Base-by-base conservation (phyloP, 2,329 filamentous ascomycete species). In the Sporothrix pseudoabietina region DNA sequence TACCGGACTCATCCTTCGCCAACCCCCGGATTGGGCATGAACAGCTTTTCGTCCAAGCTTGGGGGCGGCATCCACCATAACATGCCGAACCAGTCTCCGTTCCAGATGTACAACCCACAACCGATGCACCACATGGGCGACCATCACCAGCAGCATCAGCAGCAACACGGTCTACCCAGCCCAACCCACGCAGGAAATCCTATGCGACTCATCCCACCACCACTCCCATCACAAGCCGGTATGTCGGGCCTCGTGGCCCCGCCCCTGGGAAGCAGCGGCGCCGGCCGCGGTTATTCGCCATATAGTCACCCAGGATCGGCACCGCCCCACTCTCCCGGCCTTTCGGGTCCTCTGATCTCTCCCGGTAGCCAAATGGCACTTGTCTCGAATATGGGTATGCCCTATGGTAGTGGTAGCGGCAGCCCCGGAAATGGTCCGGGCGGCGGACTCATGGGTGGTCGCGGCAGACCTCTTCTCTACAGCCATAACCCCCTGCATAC, bases 401-500 rank as follows among this genome's bases (percentile, higher is more conserved):
- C 52, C 5, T 75, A 73, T 30, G 72, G 70, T 7, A 16, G 41
- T 44, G 44, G 52, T 16, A 26, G 47, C 35, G 47, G 52, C 52
- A 1, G 39, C 49, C 49, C 49, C 22, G 35, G 54, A 22, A 14
- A 16, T 35, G 49, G 52, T 41, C 35, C 66, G 16, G 19, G 69
- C 32, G 19, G 63, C 26, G 7, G 54, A 9, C 19, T 35, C 16
- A 71, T 66, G 26, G 35, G 35, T 12, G 59, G 44, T 30, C 44
- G 61, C 19, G 39, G 57, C 8, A 63, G 71, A 32, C 71, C 75
- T 7, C 65, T 75, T 8, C 63, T 76, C 3, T 76, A 75, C 65
- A 75, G 74, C 71, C 71, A 75, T 44, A 65, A 39, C 16, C 65
- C 72, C 3, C 44, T 74, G 70, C 73, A 76, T 12, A 73, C 83